A percentile compares a stretch with the other conserved stretches of the same genome.
Evolutionary conservation across 2,329 filamentous ascomycete genomes (phyloP).

Genomic region (Gliomastix tumulicola): DNA sequence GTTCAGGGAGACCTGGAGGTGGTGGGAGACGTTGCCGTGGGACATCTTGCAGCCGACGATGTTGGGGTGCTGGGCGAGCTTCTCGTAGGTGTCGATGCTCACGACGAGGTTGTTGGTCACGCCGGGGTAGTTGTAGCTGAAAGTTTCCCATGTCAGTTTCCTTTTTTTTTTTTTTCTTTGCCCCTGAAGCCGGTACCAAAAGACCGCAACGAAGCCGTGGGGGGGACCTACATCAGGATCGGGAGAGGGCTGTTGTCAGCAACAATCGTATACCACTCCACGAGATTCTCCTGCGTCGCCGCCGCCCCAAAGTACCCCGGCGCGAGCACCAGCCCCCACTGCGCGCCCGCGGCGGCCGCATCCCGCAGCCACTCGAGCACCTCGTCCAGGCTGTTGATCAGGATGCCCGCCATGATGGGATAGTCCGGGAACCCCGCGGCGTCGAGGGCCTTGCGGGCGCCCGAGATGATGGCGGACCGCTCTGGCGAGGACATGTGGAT

Average conservation of each 20-base stretch:
- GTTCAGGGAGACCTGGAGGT: constrained; percentile 54
- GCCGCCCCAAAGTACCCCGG: constrained; percentile 59
- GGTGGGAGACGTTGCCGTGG: constrained; percentile 57
- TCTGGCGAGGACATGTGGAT: constrained; percentile 52
- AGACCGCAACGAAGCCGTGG: not conserved
- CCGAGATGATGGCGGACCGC: constrained; percentile 44
- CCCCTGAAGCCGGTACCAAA: not conserved
- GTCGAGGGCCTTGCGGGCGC: constrained; percentile 45
- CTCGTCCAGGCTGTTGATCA: constrained; percentile 39
- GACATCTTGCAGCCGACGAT: constrained; percentile 66
- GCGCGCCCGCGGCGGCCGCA: constrained; percentile 5
- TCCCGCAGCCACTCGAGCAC: constrained; percentile 5
- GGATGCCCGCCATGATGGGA: constrained; percentile 45
- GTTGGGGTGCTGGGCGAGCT: constrained; percentile 52
- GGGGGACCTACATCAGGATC: constrained; percentile 46
- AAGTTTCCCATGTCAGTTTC: not conserved
- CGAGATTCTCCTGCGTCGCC: constrained; percentile 50
- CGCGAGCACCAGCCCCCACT: constrained; percentile 42
- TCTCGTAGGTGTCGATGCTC: constrained; percentile 48
- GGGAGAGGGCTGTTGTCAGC: constrained; percentile 53
- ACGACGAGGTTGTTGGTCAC: constrained; percentile 59
- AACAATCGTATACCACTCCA: constrained; percentile 54
- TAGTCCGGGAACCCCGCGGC: constrained; percentile 49
- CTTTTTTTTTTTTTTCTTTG: no score
- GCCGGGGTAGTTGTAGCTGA: constrained; percentile 50